Evolutionary conservation across 2,329 filamentous ascomycete species (phyloP).

Genomic region (Fusarium heterosporum): DNA sequence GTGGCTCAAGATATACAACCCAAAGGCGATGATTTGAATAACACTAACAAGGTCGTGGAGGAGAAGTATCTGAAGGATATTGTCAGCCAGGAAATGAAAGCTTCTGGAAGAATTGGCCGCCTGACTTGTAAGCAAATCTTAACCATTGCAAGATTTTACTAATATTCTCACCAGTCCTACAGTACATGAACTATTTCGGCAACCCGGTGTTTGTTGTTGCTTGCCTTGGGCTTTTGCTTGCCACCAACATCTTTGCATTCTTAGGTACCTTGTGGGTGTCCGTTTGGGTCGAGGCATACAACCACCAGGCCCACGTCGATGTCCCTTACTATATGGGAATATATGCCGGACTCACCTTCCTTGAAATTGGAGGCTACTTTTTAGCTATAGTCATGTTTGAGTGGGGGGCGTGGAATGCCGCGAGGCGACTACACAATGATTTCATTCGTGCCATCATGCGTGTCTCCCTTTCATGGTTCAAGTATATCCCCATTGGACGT

Average conservation of each 20-base stretch:
- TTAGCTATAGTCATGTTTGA: constrained; percentile 62
- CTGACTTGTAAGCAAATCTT: constrained; percentile 54
- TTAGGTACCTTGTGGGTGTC: constrained; percentile 62
- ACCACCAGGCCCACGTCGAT: constrained; percentile 56
- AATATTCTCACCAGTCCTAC: constrained; percentile 54
- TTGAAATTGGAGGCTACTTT: constrained; percentile 58
- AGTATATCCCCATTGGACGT: constrained; percentile 63
- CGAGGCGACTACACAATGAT: constrained; percentile 62
- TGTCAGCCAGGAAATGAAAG: constrained; percentile 61
- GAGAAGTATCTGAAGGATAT: constrained; percentile 56
- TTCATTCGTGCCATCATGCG: constrained; percentile 65
- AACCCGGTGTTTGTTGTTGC: constrained; percentile 57
- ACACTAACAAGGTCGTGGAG: constrained; percentile 50
- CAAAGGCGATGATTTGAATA: constrained; percentile 47
- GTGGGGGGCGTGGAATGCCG: constrained; percentile 68
- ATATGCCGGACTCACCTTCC: constrained; percentile 60
- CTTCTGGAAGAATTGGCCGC: constrained; percentile 59
- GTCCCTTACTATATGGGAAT: constrained; percentile 65
- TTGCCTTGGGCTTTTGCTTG: constrained; percentile 55
- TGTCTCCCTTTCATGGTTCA: constrained; percentile 69
- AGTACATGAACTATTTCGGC: constrained; percentile 65
- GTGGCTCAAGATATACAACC: constrained; percentile 47
- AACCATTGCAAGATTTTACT: not conserved
- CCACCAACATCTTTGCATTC: constrained; percentile 58
- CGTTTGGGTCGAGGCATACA: constrained; percentile 65